phyloP scores from a whole-genome alignment of 2,329 filamentous ascomycete species.

The Clarireedia paspali region DNA sequence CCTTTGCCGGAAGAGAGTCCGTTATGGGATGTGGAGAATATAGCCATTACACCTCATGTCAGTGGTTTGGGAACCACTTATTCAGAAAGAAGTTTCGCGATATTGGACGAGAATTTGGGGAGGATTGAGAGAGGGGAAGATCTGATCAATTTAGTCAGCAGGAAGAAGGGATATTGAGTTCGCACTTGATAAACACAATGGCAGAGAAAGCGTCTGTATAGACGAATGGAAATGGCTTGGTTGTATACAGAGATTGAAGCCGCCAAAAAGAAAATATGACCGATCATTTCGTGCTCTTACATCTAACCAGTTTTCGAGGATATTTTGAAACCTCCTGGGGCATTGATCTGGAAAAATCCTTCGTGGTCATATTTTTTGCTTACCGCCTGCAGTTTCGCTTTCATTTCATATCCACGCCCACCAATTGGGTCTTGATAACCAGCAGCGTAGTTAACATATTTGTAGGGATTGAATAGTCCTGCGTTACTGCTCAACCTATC shows the following conservation, averaged over 20 bases:
- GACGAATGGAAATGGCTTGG: too few species aligned
- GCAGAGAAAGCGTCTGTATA: too few species aligned
- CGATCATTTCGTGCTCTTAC: too few species aligned
- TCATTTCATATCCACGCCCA: not conserved
- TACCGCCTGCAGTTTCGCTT: not conserved
- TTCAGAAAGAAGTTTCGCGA: constrained; percentile 46
- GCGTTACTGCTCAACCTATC: not conserved
- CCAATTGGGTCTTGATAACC: not conserved
- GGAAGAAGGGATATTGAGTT: constrained; percentile 50
- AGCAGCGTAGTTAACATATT: not conserved
- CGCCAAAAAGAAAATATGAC: too few species aligned
- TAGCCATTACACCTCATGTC: constrained; percentile 58
- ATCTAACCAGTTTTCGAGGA: not conserved
- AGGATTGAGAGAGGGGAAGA: constrained; percentile 42
- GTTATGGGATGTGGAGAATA: constrained; percentile 55
- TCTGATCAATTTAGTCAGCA: constrained; percentile 54
- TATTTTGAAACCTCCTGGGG: constrained; percentile 2
- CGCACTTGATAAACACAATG: too few species aligned
- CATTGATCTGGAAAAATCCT: not conserved
- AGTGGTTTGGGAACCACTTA: constrained; percentile 48
- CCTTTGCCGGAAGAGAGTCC: constrained; percentile 52
- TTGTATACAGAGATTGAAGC: too few species aligned
- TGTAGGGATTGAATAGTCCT: not conserved
- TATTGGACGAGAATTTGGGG: constrained; percentile 50
- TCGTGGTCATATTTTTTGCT: constrained; percentile 6